These are phyloP conservation scores for Diplodia corticola DNA, from an alignment of 2,329 filamentous ascomycete species.

Conservation along the genomic window DNA sequence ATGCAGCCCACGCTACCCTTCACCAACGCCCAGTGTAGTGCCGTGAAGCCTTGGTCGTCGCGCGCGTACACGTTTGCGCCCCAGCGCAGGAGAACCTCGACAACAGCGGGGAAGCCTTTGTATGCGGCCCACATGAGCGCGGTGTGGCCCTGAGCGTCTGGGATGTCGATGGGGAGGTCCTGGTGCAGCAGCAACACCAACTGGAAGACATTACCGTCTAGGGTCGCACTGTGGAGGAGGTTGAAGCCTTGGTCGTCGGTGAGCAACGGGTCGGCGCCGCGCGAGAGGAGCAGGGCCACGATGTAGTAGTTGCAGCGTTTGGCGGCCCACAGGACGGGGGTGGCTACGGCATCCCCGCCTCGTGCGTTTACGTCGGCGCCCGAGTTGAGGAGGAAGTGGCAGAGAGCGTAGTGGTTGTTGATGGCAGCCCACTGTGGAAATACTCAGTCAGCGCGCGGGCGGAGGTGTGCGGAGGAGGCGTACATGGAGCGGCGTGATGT, in stretches of 20 bases:
- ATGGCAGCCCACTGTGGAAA: slow-evolving; percentile 88
- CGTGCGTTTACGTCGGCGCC: slow-evolving; percentile 93
- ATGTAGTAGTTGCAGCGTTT: slow-evolving; percentile 97
- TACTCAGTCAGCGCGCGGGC: slow-evolving; percentile 8
- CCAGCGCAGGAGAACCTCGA: slow-evolving; percentile 91
- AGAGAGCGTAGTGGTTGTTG: slow-evolving; percentile 97
- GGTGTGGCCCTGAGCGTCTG: slow-evolving; percentile 88
- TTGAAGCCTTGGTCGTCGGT: slow-evolving; percentile 97
- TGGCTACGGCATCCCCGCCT: slow-evolving; percentile 92
- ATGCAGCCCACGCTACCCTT: slow-evolving; percentile 89
- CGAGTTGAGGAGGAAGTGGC: slow-evolving; percentile 84
- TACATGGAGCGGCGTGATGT: slow-evolving; percentile 95
- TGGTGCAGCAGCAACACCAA: slow-evolving; percentile 89
- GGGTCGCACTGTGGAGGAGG: slow-evolving; percentile 92
- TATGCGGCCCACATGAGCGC: slow-evolving; percentile 98
- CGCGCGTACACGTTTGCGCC: slow-evolving; percentile 88
- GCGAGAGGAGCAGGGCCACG: slow-evolving; percentile 85
- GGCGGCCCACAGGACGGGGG: slow-evolving; percentile 93
- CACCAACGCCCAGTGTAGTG: slow-evolving; percentile 93
- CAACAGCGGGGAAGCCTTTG: slow-evolving; percentile 90
- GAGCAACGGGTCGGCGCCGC: slow-evolving; percentile 88
- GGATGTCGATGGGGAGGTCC: slow-evolving; percentile 89
- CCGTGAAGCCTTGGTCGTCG: slow-evolving; percentile 91
- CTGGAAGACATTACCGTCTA: slow-evolving; percentile 92
- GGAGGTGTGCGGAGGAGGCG: slow-evolving; percentile 26